phyloP scores from a whole-genome alignment of 345 rosid genomes.

The Mangifera indica region DNA sequence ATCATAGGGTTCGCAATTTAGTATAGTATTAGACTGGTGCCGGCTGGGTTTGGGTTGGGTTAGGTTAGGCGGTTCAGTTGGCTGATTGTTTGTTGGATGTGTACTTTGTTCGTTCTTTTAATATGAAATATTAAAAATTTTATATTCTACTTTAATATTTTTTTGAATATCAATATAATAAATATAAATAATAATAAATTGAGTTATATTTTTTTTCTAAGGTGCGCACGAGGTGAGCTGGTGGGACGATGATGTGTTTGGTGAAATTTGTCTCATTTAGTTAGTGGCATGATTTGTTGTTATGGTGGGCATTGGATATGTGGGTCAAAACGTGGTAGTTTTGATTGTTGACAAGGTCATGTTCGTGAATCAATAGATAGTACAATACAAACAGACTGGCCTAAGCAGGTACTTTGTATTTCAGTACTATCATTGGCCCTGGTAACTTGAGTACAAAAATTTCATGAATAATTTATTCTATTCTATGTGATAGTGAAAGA shows the following conservation, averaged over 20 bases:
- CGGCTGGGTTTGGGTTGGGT: slow-evolving; percentile 2
- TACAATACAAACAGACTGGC: too few species aligned
- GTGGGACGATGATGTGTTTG: background rate
- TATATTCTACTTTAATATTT: background rate
- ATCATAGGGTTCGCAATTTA: background rate
- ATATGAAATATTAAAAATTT: slow-evolving; percentile 1
- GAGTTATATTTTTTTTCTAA: background rate
- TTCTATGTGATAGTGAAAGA: background rate
- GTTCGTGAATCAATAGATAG: too few species aligned
- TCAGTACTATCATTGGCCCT: too few species aligned
- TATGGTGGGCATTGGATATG: too few species aligned
- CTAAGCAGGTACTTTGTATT: too few species aligned
- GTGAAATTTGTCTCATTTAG: too few species aligned
- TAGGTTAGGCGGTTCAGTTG: slow-evolving; percentile 12
- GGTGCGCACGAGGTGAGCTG: background rate
- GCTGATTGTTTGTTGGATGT: slow-evolving; percentile 1
- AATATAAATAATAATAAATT: background rate
- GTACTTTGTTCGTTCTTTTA: slow-evolving; percentile 6
- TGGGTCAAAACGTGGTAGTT: too few species aligned
- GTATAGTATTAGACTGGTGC: background rate
- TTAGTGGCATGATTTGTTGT: too few species aligned
- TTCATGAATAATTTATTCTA: background rate
- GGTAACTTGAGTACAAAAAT: too few species aligned
- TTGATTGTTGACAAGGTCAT: too few species aligned
- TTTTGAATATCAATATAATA: background rate